These are phyloP conservation scores for Neoscytalidium dimidiatum DNA, from an alignment of 2,329 filamentous ascomycete species.

Conservation along the genomic window DNA sequence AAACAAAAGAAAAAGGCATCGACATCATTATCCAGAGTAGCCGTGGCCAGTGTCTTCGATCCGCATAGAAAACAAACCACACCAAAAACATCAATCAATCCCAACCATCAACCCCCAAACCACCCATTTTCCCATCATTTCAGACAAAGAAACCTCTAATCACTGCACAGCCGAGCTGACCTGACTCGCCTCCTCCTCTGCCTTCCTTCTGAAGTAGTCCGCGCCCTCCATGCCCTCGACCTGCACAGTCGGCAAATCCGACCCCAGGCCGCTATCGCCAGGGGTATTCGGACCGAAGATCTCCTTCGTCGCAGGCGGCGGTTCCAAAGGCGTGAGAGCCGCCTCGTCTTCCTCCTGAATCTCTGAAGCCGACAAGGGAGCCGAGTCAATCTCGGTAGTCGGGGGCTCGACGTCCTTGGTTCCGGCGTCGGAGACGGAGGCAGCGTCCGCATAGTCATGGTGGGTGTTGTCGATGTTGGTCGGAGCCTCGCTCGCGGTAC, in stretches of 20 bases:
- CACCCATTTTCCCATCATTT: not conserved
- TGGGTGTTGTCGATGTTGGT: not conserved
- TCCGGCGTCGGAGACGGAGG: not conserved
- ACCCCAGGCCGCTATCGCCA: slow-evolving; percentile 40
- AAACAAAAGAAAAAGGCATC: not conserved
- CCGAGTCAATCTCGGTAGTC: slow-evolving; percentile 3
- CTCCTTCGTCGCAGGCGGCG: slow-evolving; percentile 2
- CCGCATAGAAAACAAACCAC: not conserved
- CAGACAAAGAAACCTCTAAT: not conserved
- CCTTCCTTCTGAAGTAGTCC: slow-evolving; percentile 39
- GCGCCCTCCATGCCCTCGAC: slow-evolving; percentile 27
- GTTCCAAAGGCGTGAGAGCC: slow-evolving; percentile 25
- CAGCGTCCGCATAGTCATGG: not conserved
- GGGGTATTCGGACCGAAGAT: slow-evolving; percentile 19
- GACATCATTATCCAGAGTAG: slow-evolving; percentile 5
- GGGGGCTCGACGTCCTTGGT: slow-evolving; percentile 15
- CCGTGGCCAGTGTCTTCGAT: slow-evolving; percentile 10
- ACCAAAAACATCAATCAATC: not conserved
- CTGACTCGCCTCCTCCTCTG: slow-evolving; percentile 35
- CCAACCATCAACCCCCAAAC: not conserved
- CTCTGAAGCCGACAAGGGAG: not conserved
- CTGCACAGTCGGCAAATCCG: slow-evolving; percentile 36
- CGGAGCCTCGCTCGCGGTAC: not conserved
- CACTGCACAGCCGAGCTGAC: slow-evolving; percentile 11
- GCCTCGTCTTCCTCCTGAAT: slow-evolving; percentile 30